Evolutionary conservation across 129 eudicot species (phyloP).

Genomic region (Artemisia argyi): DNA sequence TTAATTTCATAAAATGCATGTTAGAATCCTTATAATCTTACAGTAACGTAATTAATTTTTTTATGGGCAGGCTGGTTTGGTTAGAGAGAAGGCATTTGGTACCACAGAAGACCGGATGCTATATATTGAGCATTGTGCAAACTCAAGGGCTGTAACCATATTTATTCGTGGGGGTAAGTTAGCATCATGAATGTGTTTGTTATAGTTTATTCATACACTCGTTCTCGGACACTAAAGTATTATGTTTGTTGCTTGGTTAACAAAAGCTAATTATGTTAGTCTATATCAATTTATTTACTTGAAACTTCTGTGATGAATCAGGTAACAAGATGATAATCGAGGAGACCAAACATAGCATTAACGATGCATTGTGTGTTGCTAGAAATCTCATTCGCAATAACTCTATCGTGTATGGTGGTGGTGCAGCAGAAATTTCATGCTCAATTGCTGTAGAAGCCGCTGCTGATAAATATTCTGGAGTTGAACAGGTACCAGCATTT

Average conservation of each 20-base stretch:
- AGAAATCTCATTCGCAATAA: constrained; percentile 92
- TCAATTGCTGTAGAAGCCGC: constrained; percentile 87
- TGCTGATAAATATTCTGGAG: too few species aligned
- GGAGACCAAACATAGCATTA: constrained; percentile 91
- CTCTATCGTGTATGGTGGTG: constrained; percentile 96
- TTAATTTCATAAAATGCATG: not conserved
- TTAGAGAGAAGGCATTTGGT: too few species aligned
- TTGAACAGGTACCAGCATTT: constrained; percentile 21
- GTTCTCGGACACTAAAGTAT: not conserved
- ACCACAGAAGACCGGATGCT: too few species aligned
- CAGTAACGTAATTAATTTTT: not conserved
- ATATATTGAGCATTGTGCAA: constrained; percentile 94
- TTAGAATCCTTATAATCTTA: too few species aligned
- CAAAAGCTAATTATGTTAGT: too few species aligned
- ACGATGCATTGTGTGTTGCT: constrained; percentile 95
- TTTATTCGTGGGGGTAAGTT: constrained; percentile 91
- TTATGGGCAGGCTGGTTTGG: constrained; percentile 44
- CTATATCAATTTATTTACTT: not conserved
- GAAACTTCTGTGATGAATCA: constrained; percentile 20
- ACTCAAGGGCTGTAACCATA: constrained; percentile 89
- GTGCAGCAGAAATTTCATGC: constrained; percentile 91
- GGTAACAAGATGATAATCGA: constrained; percentile 99
- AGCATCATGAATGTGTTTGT: not conserved
- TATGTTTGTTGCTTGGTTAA: not conserved
- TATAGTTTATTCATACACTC: too few species aligned